A percentile compares a stretch with the other conserved stretches of the same genome.
phyloP scores from a whole-genome alignment of 371 early-diverging fungal genomes.

The Zancudomyces culisetae region DNA sequence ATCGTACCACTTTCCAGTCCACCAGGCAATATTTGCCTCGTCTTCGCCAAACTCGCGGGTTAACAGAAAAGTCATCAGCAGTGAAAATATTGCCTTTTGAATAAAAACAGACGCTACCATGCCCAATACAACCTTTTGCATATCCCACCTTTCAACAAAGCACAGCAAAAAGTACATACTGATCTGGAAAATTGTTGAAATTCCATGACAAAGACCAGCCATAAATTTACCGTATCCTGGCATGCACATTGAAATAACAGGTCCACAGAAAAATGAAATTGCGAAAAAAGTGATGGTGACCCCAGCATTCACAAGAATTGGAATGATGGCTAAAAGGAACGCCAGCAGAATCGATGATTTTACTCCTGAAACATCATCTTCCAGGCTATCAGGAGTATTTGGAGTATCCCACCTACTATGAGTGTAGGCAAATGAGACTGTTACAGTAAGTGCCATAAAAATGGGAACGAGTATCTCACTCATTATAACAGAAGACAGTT shows the following conservation, averaged over 20 bases:
- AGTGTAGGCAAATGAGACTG: constrained; percentile 43
- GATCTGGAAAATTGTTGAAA: constrained; percentile 40
- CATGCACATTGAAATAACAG: constrained; percentile 36
- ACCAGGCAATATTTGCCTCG: constrained; percentile 69
- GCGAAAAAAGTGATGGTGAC: constrained; percentile 45
- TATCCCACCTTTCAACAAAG: constrained; percentile 42
- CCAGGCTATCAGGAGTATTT: constrained; percentile 6
- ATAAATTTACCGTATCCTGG: constrained; percentile 48
- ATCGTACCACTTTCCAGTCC: constrained; percentile 75
- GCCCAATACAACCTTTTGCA: constrained; percentile 40
- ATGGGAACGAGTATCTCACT: constrained; percentile 56
- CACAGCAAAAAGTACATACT: constrained; percentile 41
- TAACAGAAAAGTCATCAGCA: constrained; percentile 44
- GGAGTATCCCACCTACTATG: constrained; percentile 15
- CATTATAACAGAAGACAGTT: constrained; percentile 41
- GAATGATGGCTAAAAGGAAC: constrained; percentile 43
- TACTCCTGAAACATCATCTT: constrained; percentile 6
- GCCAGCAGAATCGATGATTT: constrained; percentile 31
- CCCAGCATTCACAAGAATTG: constrained; percentile 49
- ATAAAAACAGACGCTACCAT: constrained; percentile 40
- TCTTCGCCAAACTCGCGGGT: constrained; percentile 68
- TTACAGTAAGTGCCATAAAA: constrained; percentile 37
- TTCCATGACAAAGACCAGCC: constrained; percentile 45
- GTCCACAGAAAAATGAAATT: constrained; percentile 47
- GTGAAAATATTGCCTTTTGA: constrained; percentile 47